A percentile compares a stretch with the other conserved stretches of the same genome.
These are phyloP conservation scores for Epichloe bromicola DNA, from an alignment of 2,329 filamentous ascomycete genomes.

Conservation along the genomic window DNA sequence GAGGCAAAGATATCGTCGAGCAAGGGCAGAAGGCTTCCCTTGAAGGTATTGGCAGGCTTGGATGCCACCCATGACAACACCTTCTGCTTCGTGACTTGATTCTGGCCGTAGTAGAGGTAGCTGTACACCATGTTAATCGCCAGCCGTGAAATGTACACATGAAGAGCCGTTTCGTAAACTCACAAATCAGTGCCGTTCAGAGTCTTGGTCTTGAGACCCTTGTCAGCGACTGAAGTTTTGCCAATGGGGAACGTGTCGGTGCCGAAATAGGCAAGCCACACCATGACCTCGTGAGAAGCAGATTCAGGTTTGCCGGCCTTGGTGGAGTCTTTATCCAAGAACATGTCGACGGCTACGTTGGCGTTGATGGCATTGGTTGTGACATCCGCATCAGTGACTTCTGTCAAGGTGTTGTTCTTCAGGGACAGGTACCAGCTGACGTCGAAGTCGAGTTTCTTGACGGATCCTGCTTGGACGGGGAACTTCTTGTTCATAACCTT, in stretches of 20 bases:
- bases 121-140: conserved; percentile 10
- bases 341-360: conserved; percentile 48
- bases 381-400: conserved; percentile 23
- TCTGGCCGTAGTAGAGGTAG: conserved; percentile 28
- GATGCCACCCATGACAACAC: conserved; percentile 38
- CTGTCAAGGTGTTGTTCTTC: conserved; percentile 26
- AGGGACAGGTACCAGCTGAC: conserved; percentile 35
- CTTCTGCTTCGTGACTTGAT: conserved; percentile 24
- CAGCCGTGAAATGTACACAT: not conserved
- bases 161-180: conserved; percentile 8
- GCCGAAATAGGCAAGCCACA: conserved; percentile 40
- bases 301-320: conserved; percentile 26
- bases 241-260: conserved; percentile 35
- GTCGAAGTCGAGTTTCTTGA: conserved; percentile 29
- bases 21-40: conserved; percentile 33
- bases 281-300: conserved; percentile 41
- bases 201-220: conserved; percentile 20
- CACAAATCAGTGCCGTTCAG: conserved; percentile 31
- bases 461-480: conserved; percentile 25
- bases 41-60: conserved; percentile 25
- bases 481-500: conserved; percentile 30
- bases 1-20: conserved; percentile 26
- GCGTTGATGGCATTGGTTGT: conserved; percentile 27
- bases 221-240: conserved; percentile 4
- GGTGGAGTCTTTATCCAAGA: conserved; percentile 32